Base-by-base conservation (phyloP, 495 filamentous ascomycete species). In the Bryoglossum gracile region DNA sequence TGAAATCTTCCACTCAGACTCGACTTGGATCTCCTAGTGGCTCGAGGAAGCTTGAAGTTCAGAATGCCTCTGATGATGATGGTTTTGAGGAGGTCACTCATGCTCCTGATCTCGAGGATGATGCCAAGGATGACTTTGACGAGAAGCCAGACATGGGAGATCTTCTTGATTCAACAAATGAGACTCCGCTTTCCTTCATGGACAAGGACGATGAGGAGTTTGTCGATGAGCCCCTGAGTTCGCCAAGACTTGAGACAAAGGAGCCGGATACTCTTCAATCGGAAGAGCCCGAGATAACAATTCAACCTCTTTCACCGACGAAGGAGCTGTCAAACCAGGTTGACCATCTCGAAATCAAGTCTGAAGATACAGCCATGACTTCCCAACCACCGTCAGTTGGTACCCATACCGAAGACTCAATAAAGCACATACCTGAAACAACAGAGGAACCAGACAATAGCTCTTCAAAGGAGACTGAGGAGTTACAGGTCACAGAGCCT, bases 31-130 rank as follows among this genome's bases (percentile, higher is more conserved):
- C 58, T 10, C 65, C 67, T 3, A 65, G 68, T 4, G 73, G 73
- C 30, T 63, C 65, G 33, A 76, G 73, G 25, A 76, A 64, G 38
- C 74, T 83, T 19, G 89, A 86, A 53, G 76, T 88, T 3, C 81
- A 83, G 26, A 92, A 87, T 55, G 79, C 73, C 14, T 81, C 80
- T 9, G 92, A 96, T 46, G 90, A 95, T 46, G 91, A 97, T 60
- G 89, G 87, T 0, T 98, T 95, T 57, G 92, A 98, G 63, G 88
- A 95, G 63, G 89, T 98, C 16, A 77, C 78, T 14, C 77, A 81
- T 43, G 75, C 78, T 16, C 77, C 78, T 2, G 84, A 84, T 37
- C 68, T 85, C 37, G 73, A 72, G 5, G 83, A 87, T 40, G 82
- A 85, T 42, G 69, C 70, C 37, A 73, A 74, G 40, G 71, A 75